Evolutionary conservation across 2,329 filamentous ascomycete genomes (phyloP).

Genomic region (Pseudogymnoascus sp.): DNA sequence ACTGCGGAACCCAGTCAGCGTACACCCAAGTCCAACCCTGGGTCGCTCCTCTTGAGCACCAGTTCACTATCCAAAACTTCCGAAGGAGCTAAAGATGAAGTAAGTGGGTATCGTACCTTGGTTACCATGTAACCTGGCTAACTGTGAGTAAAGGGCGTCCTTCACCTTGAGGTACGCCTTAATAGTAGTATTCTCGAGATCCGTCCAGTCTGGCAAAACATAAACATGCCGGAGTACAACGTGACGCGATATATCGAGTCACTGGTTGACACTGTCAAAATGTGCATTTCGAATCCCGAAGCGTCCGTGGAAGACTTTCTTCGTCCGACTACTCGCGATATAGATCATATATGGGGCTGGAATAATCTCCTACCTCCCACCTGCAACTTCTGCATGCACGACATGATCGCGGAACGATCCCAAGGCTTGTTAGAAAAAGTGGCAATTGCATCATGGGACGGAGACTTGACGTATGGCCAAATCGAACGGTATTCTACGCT

Average conservation of each 20-base stretch:
- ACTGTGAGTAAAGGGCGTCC: conserved; percentile 22
- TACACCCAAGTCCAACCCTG: conserved; percentile 1
- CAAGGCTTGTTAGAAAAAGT: conserved; percentile 28
- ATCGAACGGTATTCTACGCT: conserved; percentile 22
- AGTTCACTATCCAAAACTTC: conserved; percentile 12
- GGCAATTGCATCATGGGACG: conserved; percentile 30
- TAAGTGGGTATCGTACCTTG: conserved; percentile 16
- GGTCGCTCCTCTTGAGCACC: conserved; percentile 17
- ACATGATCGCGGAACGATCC: conserved; percentile 37
- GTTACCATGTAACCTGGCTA: conserved; percentile 15
- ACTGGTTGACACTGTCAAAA: conserved; percentile 35
- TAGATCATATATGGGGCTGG: conserved; percentile 42
- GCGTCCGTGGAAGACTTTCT: conserved; percentile 30
- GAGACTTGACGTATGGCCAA: conserved; percentile 23
- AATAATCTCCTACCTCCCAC: conserved; percentile 39
- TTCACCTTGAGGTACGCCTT: conserved; percentile 31
- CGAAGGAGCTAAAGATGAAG: conserved; percentile 22
- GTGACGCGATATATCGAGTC: conserved; percentile 37
- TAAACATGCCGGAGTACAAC: conserved; percentile 38
- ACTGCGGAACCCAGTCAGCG: neutral
- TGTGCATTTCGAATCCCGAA: conserved; percentile 28
- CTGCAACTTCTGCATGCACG: conserved; percentile 41
- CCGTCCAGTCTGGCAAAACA: conserved; percentile 36
- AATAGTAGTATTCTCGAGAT: conserved; percentile 28
- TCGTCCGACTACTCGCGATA: conserved; percentile 32